Base-by-base conservation (phyloP, 1,139 yeast species). In the Scheffersomyces parashehatae region DNA sequence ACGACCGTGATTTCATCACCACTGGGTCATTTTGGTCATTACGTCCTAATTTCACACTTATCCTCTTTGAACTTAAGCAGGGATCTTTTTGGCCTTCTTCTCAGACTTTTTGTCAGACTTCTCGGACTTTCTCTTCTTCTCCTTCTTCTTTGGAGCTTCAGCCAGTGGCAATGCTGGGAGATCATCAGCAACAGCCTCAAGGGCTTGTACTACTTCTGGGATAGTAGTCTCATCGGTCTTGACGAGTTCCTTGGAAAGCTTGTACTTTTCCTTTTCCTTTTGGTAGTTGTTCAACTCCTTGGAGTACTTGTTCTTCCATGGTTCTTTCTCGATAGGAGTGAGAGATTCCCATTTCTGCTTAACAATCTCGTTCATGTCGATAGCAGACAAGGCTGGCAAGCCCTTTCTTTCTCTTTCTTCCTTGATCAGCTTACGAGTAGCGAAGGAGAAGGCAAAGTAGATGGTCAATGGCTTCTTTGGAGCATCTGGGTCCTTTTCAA, bases 321-420 rank as follows among this genome's bases (percentile, higher is more conserved):
- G 78, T 46, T 76, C 79, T 65, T 85, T 87, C 59, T 86, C 93
- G 29, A 70, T 77, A 14, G 79, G 85, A 43, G 82, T 60, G 59
- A 89, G 70, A 38, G 73, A 77, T 56, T 81, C 81, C 97, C 97
- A 90, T 62, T 83, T 80, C 55, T 79, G 82, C 43, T 93, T 83
- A 53, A 89, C 83, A 55, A 84, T 83, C 55, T 81, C 83, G 38
- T 95, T 87, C 69, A 88, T 79, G 54, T 88, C 96, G 35, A 82
- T 79, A 41, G 91, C 87, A 20, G 84, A 74, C 51, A 85, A 72
- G 6, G 89, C 79, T 13, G 85, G 77, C 50, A 79, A 73, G 29
- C 85, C 84, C 45, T 75, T 71, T 40, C 72, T 68, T 47, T 69
- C 73, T 61, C 95, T 77, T 51, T 86, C 89, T 47, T 82, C 83